phyloP scores from a whole-genome alignment of 352 stramenopile species.

The Pythium dissotocum region DNA sequence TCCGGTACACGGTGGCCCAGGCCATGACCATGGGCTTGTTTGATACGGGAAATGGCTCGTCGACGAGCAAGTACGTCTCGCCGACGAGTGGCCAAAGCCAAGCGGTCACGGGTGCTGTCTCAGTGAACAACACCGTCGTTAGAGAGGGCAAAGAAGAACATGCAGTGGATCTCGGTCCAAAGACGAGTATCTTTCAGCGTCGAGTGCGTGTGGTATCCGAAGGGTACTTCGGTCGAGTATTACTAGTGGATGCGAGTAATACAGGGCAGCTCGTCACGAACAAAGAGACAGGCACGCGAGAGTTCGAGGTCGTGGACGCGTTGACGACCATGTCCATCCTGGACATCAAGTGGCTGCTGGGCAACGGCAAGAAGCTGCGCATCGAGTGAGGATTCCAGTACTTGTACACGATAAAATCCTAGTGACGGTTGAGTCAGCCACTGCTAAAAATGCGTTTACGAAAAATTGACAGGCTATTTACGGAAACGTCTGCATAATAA shows the following conservation, averaged over 20 bases:
- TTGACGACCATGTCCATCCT: conserved; percentile 47
- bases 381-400: neutral
- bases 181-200: conserved; percentile 43
- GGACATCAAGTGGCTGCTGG: conserved; percentile 55
- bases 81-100: neutral
- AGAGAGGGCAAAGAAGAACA: neutral
- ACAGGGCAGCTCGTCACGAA: conserved; percentile 39
- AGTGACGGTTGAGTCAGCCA: neutral
- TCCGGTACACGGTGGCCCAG: conserved; percentile 36
- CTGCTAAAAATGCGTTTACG: neutral
- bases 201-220: conserved; percentile 36
- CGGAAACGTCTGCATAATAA: neutral
- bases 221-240: conserved; percentile 32
- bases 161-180: conserved; percentile 8
- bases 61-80: neutral
- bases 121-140: neutral
- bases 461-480: neutral
- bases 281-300: conserved; percentile 25
- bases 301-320: conserved; percentile 41
- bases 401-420: too few relatives aligned
- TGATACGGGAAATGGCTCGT: conserved; percentile 2
- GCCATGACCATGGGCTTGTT: conserved; percentile 36
- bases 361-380: conserved; percentile 20
- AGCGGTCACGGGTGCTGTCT: neutral
- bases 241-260: conserved; percentile 38